A percentile compares a stretch with the other conserved stretches of the same genome.
Conservation (phyloP, 371 early-diverging fungal species). For the Gilbertella persicaria region DNA sequence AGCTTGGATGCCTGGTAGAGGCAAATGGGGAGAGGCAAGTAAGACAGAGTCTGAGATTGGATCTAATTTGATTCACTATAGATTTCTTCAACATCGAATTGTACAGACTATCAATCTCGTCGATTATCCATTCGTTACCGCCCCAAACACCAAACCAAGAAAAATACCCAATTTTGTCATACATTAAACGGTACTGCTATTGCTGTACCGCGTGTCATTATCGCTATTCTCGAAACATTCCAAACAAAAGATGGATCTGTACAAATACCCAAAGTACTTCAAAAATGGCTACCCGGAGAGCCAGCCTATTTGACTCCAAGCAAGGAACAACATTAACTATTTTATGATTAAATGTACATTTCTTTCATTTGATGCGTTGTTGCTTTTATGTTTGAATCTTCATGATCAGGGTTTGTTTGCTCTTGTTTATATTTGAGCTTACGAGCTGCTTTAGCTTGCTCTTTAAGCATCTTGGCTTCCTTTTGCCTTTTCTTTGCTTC, state of each 20-base stretch:
- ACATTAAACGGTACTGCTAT: constrained; percentile 94
- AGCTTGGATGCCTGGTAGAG: constrained; percentile 93
- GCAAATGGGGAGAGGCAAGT: constrained; percentile 85
- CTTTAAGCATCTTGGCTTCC: constrained; percentile 23
- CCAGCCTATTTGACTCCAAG: constrained; percentile 20
- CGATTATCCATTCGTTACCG: constrained; percentile 68
- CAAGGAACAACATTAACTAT: background rate
- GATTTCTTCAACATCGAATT: constrained; percentile 84
- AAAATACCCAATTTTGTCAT: constrained; percentile 73
- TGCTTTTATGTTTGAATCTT: background rate
- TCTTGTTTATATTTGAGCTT: constrained; percentile 6
- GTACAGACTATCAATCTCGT: constrained; percentile 87
- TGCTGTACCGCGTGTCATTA: constrained; percentile 90
- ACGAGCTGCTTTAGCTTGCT: constrained; percentile 17
- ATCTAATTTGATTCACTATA: constrained; percentile 7
- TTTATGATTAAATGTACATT: constrained; percentile 25
- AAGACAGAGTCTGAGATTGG: background rate
- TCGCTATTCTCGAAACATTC: constrained; percentile 85
- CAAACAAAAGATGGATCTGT: constrained; percentile 75
- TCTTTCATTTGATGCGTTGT: constrained; percentile 27
- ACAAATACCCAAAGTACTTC: constrained; percentile 67
- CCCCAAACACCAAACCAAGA: constrained; percentile 23
- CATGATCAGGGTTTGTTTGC: background rate
- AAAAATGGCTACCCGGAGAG: constrained; percentile 69
- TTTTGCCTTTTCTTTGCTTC: constrained; percentile 33